A percentile compares a stretch with the other conserved stretches of the same genome.
Conservation (phyloP, 352 stramenopile genomes). For the Plasmopara muralis region DNA sequence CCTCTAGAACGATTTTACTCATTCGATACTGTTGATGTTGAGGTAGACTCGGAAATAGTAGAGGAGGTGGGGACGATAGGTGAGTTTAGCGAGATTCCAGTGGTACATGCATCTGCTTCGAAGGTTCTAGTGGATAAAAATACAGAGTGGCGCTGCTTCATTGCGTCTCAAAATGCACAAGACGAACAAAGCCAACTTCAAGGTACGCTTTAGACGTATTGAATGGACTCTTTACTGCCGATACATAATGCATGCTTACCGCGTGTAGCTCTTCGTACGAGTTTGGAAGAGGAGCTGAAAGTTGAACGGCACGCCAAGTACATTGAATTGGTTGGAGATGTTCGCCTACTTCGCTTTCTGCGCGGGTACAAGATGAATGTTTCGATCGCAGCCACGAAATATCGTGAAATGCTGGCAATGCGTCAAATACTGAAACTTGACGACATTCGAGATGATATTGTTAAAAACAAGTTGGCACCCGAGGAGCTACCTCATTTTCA, state of each 20-base stretch:
- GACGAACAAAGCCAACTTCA: conserved; percentile 55
- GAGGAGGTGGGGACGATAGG: conserved; percentile 2
- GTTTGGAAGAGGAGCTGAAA: conserved; percentile 57
- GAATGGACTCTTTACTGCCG: neutral
- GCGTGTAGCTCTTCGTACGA: conserved; percentile 40
- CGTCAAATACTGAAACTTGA: conserved; percentile 55
- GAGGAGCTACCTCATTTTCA: conserved; percentile 60
- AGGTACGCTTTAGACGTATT: conserved; percentile 20
- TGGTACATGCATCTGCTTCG: conserved; percentile 40
- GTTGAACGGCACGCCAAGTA: conserved; percentile 29
- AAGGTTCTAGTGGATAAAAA: conserved; percentile 60
- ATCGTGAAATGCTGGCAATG: conserved; percentile 54
- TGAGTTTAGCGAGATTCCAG: conserved; percentile 54
- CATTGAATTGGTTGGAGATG: conserved; percentile 45
- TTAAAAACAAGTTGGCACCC: conserved; percentile 35
- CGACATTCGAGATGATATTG: conserved; percentile 48
- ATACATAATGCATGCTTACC: conserved; percentile 1
- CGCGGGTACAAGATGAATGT: conserved; percentile 74
- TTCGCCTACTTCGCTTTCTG: conserved; percentile 64
- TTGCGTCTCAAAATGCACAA: conserved; percentile 52
- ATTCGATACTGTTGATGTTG: conserved; percentile 17
- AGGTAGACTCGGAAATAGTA: neutral
- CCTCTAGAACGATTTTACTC: conserved; percentile 5
- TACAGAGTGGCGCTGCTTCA: conserved; percentile 57
- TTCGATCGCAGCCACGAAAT: conserved; percentile 47